Conservation (phyloP, 2,329 filamentous ascomycete genomes). For the Diplodia corticola region DNA sequence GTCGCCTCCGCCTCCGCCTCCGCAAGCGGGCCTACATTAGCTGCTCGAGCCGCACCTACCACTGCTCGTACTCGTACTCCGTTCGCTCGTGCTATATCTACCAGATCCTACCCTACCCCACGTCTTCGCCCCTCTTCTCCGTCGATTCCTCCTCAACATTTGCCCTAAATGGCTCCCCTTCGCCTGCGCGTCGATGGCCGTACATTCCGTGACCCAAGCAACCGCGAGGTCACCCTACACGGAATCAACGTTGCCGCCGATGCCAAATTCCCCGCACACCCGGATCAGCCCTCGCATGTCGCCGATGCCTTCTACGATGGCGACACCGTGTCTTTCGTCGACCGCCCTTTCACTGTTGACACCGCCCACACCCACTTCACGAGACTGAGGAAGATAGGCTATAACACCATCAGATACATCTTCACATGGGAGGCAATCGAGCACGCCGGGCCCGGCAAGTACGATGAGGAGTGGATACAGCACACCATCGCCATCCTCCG, state of each 20-base stretch:
- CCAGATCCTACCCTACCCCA: not conserved
- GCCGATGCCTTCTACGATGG: slow-evolving; percentile 83
- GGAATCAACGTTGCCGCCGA: slow-evolving; percentile 94
- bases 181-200: slow-evolving; percentile 82
- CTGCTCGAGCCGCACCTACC: slow-evolving; percentile 4
- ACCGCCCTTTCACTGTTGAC: slow-evolving; percentile 77
- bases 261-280: slow-evolving; percentile 81
- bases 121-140: slow-evolving; percentile 6
- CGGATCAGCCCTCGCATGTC: slow-evolving; percentile 78
- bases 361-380: slow-evolving; percentile 87
- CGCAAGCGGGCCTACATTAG: slow-evolving; percentile 9
- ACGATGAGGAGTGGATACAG: slow-evolving; percentile 90
- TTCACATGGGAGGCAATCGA: slow-evolving; percentile 99
- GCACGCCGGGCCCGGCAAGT: slow-evolving; percentile 82
- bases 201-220: slow-evolving; percentile 76
- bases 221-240: slow-evolving; percentile 82
- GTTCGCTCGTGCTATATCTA: slow-evolving; percentile 12
- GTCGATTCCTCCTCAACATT: slow-evolving; percentile 5
- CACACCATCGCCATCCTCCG: slow-evolving; percentile 85
- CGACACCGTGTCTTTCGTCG: slow-evolving; percentile 86
- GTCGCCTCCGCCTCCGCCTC: slow-evolving; percentile 20
- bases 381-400: slow-evolving; percentile 82
- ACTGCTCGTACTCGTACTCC: slow-evolving; percentile 9
- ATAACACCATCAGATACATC: slow-evolving; percentile 94
- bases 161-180: slow-evolving; percentile 64